Conservation (phyloP, 768 basidiomycete genomes). For the Panaeolus cyanescens region DNA sequence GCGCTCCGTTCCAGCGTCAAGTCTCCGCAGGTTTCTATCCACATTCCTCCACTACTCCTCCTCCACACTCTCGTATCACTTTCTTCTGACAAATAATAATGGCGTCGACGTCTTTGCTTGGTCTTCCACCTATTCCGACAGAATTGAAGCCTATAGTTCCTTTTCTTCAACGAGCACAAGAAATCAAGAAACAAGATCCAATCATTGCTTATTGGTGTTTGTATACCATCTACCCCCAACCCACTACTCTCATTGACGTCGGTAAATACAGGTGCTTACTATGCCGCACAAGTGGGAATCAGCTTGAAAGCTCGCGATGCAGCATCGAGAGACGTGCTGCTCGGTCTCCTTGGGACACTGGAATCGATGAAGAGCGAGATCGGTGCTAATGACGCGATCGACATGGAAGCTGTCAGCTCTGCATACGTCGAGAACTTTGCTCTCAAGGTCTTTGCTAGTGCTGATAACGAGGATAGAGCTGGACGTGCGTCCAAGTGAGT, state of each 20-base stretch:
- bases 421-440: conserved; percentile 97
- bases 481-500: conserved; percentile 75
- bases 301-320: conserved; percentile 66
- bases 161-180: conserved; percentile 88
- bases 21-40: conserved; percentile 9
- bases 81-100: not conserved
- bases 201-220: conserved; percentile 95
- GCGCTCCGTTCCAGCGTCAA: conserved; percentile 13
- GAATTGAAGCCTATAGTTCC: conserved; percentile 72
- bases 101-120: conserved; percentile 37
- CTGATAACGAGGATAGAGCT: conserved; percentile 89
- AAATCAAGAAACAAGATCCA: conserved; percentile 80
- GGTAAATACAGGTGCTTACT: conserved; percentile 70
- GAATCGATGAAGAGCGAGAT: conserved; percentile 82
- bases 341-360: conserved; percentile 72
- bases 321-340: conserved; percentile 66
- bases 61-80: not conserved
- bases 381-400: conserved; percentile 75
- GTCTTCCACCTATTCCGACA: conserved; percentile 58
- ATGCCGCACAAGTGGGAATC: conserved; percentile 89
- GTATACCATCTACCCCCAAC: conserved; percentile 27
- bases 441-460: conserved; percentile 80
- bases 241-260: conserved; percentile 4
- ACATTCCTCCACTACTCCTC: not conserved
- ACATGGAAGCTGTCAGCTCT: conserved; percentile 78